These are phyloP conservation scores for Zoysia japonica DNA, from an alignment of 176 grass and related monocot species.

Conservation along the genomic window DNA sequence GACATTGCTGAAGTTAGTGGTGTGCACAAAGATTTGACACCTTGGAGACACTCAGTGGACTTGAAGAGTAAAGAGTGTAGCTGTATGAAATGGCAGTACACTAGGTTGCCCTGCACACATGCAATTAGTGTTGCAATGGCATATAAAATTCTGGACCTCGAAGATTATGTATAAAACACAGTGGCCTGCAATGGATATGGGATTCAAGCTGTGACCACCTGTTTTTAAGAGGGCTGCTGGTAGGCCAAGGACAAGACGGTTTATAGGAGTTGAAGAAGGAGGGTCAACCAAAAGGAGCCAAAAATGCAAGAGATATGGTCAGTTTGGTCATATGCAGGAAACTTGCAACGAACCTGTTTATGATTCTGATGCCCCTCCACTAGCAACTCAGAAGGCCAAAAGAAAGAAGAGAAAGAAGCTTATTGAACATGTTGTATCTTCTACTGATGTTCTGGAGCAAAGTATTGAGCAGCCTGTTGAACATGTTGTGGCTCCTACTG, in stretches of 20 bases:
- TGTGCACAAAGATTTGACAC: too few relatives aligned
- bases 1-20: too few relatives aligned
- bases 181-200: not conserved
- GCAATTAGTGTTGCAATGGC: too few relatives aligned
- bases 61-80: too few relatives aligned
- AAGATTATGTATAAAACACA: not conserved
- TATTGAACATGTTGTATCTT: too few relatives aligned
- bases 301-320: not conserved
- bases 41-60: too few relatives aligned
- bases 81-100: too few relatives aligned
- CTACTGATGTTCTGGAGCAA: too few relatives aligned
- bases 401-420: too few relatives aligned
- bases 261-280: not conserved
- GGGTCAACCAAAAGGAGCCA: not conserved
- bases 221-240: not conserved
- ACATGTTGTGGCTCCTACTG: too few relatives aligned
- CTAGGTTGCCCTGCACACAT: too few relatives aligned
- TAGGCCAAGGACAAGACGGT: not conserved
- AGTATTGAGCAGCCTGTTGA: too few relatives aligned
- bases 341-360: not conserved
- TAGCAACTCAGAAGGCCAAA: not conserved
- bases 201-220: not conserved
- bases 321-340: not conserved
- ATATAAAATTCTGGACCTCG: not conserved
- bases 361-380: not conserved